Percentiles rank a stretch among this genome's conserved stretches.
These are phyloP conservation scores for Capronia epimyces DNA, from an alignment of 2,329 filamentous ascomycete genomes.

Conservation along the genomic window DNA sequence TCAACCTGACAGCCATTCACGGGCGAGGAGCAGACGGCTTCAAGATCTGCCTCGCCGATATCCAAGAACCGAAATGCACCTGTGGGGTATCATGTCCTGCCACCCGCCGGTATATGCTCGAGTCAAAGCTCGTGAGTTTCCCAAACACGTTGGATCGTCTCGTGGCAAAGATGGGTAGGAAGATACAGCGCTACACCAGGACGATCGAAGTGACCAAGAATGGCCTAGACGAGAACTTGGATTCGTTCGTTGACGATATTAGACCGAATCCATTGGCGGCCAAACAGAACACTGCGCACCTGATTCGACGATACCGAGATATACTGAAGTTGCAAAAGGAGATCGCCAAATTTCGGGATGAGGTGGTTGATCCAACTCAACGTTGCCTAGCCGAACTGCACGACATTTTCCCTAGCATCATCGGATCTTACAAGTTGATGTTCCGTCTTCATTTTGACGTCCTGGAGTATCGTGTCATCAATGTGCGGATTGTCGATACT, in stretches of 20 bases:
- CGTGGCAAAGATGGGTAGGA: conserved; percentile 25
- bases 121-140: conserved; percentile 19
- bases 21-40: not conserved
- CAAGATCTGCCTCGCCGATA: not conserved
- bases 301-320: conserved; percentile 25
- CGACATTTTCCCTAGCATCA: conserved; percentile 26
- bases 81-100: conserved; percentile 18
- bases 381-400: conserved; percentile 17
- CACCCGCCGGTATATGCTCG: conserved; percentile 24
- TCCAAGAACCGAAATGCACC: conserved; percentile 21
- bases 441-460: conserved; percentile 28
- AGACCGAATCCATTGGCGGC: conserved; percentile 29
- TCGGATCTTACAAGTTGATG: conserved; percentile 26
- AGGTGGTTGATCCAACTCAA: conserved; percentile 25
- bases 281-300: conserved; percentile 23
- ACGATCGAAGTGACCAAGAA: conserved; percentile 18
- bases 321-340: conserved; percentile 24
- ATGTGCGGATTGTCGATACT: conserved; percentile 26
- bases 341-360: conserved; percentile 24
- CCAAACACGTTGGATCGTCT: conserved; percentile 24
- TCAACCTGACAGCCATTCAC: conserved; percentile 14
- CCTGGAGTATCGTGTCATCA: conserved; percentile 25
- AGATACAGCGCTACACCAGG: conserved; percentile 21
- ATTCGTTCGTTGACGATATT: conserved; percentile 22
- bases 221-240: conserved; percentile 21